A percentile compares a stretch with the other conserved stretches of the same genome.
phyloP scores from a whole-genome alignment of 2,329 filamentous ascomycete species.

The Clarireedia paspali region DNA sequence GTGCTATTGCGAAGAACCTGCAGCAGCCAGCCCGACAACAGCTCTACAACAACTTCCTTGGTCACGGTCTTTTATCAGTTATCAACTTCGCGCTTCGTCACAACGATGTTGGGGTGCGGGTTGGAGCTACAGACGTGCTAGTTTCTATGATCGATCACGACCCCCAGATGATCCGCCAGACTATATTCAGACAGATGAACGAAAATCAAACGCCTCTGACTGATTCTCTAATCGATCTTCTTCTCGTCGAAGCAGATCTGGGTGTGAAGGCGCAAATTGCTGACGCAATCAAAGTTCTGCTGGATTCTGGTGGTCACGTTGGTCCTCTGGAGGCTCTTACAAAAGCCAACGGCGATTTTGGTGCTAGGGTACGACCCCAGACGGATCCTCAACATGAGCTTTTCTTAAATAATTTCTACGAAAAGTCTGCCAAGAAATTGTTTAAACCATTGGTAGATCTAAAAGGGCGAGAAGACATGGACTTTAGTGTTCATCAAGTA shows the following conservation, averaged over 20 bases:
- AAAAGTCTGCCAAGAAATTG: conserved; percentile 73
- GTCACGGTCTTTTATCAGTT: conserved; percentile 77
- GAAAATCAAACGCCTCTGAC: conserved; percentile 82
- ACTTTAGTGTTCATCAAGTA: conserved; percentile 74
- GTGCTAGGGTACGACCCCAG: conserved; percentile 51
- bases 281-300: conserved; percentile 86
- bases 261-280: conserved; percentile 94
- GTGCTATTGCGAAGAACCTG: conserved; percentile 86
- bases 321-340: conserved; percentile 50
- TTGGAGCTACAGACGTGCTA: conserved; percentile 88
- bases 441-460: conserved; percentile 83
- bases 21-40: conserved; percentile 74
- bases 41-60: conserved; percentile 84
- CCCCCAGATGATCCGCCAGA: conserved; percentile 84
- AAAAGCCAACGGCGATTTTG: conserved; percentile 61
- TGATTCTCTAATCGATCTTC: conserved; percentile 84
- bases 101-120: conserved; percentile 73
- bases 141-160: conserved; percentile 95
- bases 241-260: conserved; percentile 84
- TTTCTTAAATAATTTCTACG: conserved; percentile 85
- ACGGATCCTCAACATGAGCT: conserved; percentile 70
- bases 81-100: conserved; percentile 89
- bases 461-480: conserved; percentile 59
- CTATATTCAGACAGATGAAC: conserved; percentile 85
- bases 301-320: conserved; percentile 62